Base-by-base conservation (phyloP, 2,329 filamentous ascomycete genomes). In the Xylaria sp. region DNA sequence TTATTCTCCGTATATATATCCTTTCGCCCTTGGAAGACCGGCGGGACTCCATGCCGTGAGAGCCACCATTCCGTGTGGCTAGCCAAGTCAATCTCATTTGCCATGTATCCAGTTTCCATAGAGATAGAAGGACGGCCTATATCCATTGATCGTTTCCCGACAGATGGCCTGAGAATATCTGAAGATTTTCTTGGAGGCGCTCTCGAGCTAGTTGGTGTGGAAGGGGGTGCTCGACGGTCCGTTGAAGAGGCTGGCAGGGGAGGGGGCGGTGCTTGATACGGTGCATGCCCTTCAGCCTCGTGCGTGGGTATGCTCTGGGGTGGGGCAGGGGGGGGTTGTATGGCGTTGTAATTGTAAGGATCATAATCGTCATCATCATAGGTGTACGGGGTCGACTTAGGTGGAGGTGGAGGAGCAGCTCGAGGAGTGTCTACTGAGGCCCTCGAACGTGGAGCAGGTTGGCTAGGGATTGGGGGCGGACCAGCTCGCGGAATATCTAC, bases 1-100 rank as follows among this genome's bases (percentile, higher is more conserved):
- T 96, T 91, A 21, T 89, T 84, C 75, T 98, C 93, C 53, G 87
- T 90, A 54, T 92, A 85, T 15, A 98, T 83, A 73, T 99, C 95
- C 69, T 87, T 90, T 52, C 94, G 89, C 48, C 87, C 88, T 73
- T 96, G 91, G 63, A 98, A 86, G 1, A 87, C 85, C 0, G 94
- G 93, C 2, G 95, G 95, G 1, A 93, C 84, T 37, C 87, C 87
- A 64, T 91, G 91, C 10, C 89, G 83, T 71, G 93, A 88, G 37
- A 90, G 87, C 93, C 94, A 99, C 95, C 95, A 99, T 52, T 89
- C 85, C 17, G 87, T 90, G 51, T 84, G 83, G 44, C 85, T 81
- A 11, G 86, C 88, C 37, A 98, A 81, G 71, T 98, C 93, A 58
- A 98, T 78, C 62, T 98, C 93, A 58, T 88, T 89, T 40, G 95